Base-by-base conservation (phyloP, 2,329 filamentous ascomycete species). In the Rhynchosporium agropyri region DNA sequence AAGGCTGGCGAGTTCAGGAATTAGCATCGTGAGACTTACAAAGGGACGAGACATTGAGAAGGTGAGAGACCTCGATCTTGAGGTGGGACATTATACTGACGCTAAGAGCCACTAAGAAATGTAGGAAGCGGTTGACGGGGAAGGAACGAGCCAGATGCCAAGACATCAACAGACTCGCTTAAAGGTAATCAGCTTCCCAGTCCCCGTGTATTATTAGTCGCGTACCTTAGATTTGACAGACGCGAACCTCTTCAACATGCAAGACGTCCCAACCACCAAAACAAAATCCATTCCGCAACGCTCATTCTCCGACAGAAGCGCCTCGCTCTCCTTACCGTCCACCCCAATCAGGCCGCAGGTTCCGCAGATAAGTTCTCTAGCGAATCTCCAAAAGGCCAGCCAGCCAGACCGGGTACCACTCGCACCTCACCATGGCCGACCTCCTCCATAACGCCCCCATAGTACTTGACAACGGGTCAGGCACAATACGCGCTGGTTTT, bases 391-490 rank as follows among this genome's bases (percentile, higher is more conserved):
- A 9, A 29, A 46, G 29, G 36, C 20, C 20, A 54, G 33, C 45
- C 36, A 51, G 58, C 58, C 38, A 31, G 36, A 46, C n/a, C 9
- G 51, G 51, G 51, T 33, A 42, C 36, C 51, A 20, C 38, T 58
- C 33, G 13, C 38, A 50, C 33, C 15, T 53, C 50, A 65, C 28
- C 46, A 88, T 89, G 85, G 81, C 83, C 68, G 88, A 89, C 75
- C 83, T 83, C 65, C 87, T 98, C 61, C 95, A 97, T 83, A 99
- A 99, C 83, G 93, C 92, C 70, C 93, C 95, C 64, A 97, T 99
- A 77, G 95, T 99, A 75, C 90, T 99, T 74, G 95, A 99, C 85
- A 99, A 99, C 80, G 95, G 95, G 74, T 97, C 93, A 70, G 95
- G 95, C 69, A 99, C 95, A 4, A 98, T 99, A 76, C 87, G 96